phyloP scores from a whole-genome alignment of 2,329 filamentous ascomycete species.

The Botrytis fragariae region DNA sequence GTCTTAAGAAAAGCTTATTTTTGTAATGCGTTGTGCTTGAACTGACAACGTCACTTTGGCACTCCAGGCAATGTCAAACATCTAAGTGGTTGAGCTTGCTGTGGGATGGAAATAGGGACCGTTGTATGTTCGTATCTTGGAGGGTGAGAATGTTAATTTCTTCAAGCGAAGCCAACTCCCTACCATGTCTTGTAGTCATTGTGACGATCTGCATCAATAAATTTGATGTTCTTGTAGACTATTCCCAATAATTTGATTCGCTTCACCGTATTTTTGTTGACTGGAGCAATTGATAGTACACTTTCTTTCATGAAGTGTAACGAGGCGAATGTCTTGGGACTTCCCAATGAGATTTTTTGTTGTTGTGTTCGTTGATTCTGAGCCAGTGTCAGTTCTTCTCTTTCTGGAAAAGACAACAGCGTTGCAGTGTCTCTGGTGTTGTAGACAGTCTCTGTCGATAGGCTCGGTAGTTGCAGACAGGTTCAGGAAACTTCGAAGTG shows the following conservation, averaged over 20 bases:
- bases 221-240: not conserved
- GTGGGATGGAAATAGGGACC: not conserved
- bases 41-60: not conserved
- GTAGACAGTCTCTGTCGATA: not conserved
- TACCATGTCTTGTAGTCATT: not conserved
- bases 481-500: not conserved
- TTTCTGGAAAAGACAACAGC: not conserved
- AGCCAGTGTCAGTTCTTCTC: not conserved
- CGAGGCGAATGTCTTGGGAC: not conserved
- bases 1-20: too few species aligned
- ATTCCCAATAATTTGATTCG: too few species aligned
- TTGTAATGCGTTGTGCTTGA: not conserved
- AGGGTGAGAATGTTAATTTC: not conserved
- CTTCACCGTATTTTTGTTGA: not conserved
- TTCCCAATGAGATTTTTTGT: not conserved
- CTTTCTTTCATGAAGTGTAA: too few species aligned
- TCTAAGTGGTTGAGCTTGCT: not conserved
- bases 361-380: not conserved
- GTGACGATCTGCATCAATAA: not conserved
- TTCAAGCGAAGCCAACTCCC: not conserved
- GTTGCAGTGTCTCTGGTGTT: too few species aligned
- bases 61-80: not conserved
- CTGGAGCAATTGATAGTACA: not conserved
- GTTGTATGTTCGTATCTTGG: not conserved
- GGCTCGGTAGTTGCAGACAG: not conserved